Conservation (phyloP, 768 basidiomycete species). For the Suillus paluster region DNA sequence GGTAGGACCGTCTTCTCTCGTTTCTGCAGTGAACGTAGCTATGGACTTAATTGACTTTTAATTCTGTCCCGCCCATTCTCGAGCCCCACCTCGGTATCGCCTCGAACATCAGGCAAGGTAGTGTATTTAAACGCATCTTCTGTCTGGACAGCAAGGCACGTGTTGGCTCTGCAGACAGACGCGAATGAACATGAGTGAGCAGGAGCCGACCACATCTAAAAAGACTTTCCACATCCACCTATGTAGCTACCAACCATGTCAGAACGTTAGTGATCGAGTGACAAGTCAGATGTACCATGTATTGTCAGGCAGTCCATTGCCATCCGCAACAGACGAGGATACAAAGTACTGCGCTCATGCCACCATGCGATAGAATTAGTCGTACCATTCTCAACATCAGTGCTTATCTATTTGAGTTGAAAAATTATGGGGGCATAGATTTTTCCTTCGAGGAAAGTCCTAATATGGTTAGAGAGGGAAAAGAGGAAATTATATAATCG, state of each 20-base stretch:
- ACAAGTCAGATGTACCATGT: constrained; percentile 28
- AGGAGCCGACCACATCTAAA: constrained; percentile 20
- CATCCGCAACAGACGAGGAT: constrained; percentile 38
- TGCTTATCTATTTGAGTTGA: too few relatives aligned
- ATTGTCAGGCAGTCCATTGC: constrained; percentile 38
- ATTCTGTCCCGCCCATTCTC: constrained; percentile 9
- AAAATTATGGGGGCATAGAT: constrained; percentile 17
- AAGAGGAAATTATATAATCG: too few relatives aligned
- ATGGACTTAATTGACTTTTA: neutral
- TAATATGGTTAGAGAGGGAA: too few relatives aligned
- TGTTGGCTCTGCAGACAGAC: constrained; percentile 25
- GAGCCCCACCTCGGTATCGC: neutral
- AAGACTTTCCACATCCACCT: constrained; percentile 11
- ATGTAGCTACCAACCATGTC: constrained; percentile 16
- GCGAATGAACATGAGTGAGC: constrained; percentile 28
- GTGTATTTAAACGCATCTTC: constrained; percentile 18
- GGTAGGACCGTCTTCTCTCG: too few relatives aligned
- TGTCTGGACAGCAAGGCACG: constrained; percentile 27
- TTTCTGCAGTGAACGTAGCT: too few relatives aligned
- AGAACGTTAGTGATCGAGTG: constrained; percentile 18
- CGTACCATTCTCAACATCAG: constrained; percentile 26
- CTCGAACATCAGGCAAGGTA: neutral
- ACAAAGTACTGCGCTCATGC: constrained; percentile 22
- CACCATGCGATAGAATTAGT: constrained; percentile 36
- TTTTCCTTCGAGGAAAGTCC: too few relatives aligned